A percentile compares a stretch with the other conserved stretches of the same genome.
phyloP scores from a whole-genome alignment of 192 early-diverging fungal genomes.

The Funneliformis mosseae region DNA sequence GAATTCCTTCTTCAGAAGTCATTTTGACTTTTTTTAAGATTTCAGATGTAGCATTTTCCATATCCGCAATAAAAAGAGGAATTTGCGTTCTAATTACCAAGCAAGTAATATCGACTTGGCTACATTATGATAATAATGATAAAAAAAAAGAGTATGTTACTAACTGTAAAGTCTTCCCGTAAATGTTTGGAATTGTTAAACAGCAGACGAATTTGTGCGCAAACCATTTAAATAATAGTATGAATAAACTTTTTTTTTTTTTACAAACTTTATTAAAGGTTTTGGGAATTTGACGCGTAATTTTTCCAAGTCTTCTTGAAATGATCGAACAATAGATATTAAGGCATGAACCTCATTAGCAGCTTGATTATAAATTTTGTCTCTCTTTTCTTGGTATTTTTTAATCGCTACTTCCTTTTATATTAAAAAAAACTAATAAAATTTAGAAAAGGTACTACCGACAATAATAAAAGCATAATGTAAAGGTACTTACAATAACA shows the following conservation, averaged over 20 bases:
- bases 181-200: neutral
- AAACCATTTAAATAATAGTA: no score
- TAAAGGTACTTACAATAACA: conserved; percentile 17
- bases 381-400: neutral
- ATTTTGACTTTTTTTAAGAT: conserved; percentile 34
- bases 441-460: neutral
- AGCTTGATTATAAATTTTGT: neutral
- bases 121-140: conserved; percentile 2
- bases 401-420: conserved; percentile 22
- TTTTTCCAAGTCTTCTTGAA: conserved; percentile 7
- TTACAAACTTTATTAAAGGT: conserved; percentile 22
- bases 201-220: neutral
- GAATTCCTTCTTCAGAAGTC: conserved; percentile 45
- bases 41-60: conserved; percentile 55
- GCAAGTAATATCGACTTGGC: conserved; percentile 40
- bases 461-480: neutral
- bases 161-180: neutral
- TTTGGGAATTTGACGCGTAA: conserved; percentile 14
- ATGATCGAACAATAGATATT: neutral
- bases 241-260: neutral
- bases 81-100: conserved; percentile 56
- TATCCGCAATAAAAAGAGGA: conserved; percentile 54
- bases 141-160: neutral
- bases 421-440: neutral
- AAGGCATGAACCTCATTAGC: neutral